Evolutionary conservation across 441 rosid species (phyloP), one percentile per base, ranked within the genome.

Genomic region (Adansonia madagascariensis): DNA sequence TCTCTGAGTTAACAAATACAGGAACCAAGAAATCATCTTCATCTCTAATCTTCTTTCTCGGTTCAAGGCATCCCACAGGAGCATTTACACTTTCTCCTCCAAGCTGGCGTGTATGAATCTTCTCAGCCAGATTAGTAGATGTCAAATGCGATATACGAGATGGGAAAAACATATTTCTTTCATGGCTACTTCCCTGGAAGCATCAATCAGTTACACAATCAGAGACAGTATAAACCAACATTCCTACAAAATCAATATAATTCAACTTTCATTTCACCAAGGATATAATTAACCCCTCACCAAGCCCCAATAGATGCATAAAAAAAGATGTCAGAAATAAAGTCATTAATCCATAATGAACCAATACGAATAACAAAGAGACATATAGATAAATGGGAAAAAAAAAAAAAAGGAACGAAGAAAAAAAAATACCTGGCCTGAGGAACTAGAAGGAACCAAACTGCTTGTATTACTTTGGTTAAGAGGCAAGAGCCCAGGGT

Each of bases 21-120:
- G 97, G 96, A 82, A 95, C 99, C 14, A 74, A 80, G 64, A 87
- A 91, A 81, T 92, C 96, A 74, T 91, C 95, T 77, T 91, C 98
- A 80, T 91, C 92, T 52, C 88, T 81, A 2, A 73, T 75, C 79
- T 81, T 83, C 83, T 86, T 89, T 80, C 85, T 84, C 83, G 80
- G 85, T 24, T 80, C 86, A 77, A 70, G 78, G 22, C 50, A 83
- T 57, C 72, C 72, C 71, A 73, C 46, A 27, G 88, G 76, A 79
- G 73, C 60, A 77, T 80, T 88, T 78, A 76, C 77, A 80, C 77
- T 85, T 24, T 79, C 84, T 77, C 77, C 87, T 55, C 76, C 83
- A 70, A 81, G 53, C 77, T 77, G 83, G 63, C 43, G 77, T 44
- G 86, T 55, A 66, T 76, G 84, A 74, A 80, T 77, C 77, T 78